Evolutionary conservation across 345 rosid species (phyloP).

Genomic region (Heritiera littoralis): DNA sequence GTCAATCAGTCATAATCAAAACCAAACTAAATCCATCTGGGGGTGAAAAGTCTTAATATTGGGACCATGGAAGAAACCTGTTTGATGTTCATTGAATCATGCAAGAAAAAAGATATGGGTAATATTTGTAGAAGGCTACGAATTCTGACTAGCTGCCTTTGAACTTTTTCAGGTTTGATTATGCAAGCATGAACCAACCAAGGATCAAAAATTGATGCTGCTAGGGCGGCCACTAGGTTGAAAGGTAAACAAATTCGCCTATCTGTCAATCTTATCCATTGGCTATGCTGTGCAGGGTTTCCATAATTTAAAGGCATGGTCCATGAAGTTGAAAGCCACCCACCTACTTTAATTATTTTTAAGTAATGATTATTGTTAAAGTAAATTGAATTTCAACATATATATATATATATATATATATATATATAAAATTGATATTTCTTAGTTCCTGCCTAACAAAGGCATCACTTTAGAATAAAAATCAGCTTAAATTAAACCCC

Average conservation of each 20-base stretch:
- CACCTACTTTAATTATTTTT: background rate
- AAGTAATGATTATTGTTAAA: background rate
- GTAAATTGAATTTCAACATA: background rate
- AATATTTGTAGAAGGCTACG: too few species aligned
- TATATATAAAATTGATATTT: background rate
- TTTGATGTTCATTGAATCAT: background rate
- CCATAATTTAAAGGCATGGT: constrained; percentile 15
- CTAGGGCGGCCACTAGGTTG: constrained; percentile 4
- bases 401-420: too few species aligned
- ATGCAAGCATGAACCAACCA: background rate
- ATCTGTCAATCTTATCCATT: constrained; percentile 22
- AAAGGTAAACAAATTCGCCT: background rate
- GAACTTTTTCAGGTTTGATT: background rate
- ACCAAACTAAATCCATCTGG: background rate
- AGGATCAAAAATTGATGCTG: constrained; percentile 7
- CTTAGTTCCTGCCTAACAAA: background rate
- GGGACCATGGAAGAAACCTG: background rate
- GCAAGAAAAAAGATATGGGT: background rate
- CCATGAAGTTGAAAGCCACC: constrained; percentile 15
- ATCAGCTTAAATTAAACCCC: background rate
- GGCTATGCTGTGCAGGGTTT: constrained; percentile 10
- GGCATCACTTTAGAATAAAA: too few species aligned
- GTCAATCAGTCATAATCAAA: background rate
- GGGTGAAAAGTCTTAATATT: too few species aligned
- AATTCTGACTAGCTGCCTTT: background rate